Conservation (phyloP, 768 basidiomycete species). For the Tulasnella sp. region DNA sequence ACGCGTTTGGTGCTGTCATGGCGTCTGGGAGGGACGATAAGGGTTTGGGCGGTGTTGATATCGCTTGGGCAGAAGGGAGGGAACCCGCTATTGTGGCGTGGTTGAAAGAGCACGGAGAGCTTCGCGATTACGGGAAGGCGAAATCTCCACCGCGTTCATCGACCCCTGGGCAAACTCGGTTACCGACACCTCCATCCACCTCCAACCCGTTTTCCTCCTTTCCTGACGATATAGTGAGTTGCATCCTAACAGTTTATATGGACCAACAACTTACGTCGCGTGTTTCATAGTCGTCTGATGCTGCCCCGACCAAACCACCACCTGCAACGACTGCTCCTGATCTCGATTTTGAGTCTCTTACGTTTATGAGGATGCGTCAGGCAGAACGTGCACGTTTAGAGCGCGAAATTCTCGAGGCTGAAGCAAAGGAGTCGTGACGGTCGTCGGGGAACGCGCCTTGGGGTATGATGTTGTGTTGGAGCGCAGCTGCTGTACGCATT, state of each 20-base stretch:
- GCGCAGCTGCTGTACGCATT: too few species aligned
- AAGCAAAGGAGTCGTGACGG: constrained; percentile 33
- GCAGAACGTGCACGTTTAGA: constrained; percentile 69
- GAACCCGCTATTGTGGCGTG: constrained; percentile 63
- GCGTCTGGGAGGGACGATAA: constrained; percentile 37
- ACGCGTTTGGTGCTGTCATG: constrained; percentile 65
- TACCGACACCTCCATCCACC: constrained; percentile 3
- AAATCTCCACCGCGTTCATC: neutral
- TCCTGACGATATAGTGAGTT: constrained; percentile 43
- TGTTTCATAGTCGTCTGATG: constrained; percentile 11
- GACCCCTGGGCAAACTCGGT: neutral
- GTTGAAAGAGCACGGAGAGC: constrained; percentile 52
- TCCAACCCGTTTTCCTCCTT: constrained; percentile 47
- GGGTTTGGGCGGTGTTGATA: constrained; percentile 49
- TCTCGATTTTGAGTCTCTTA: constrained; percentile 67
- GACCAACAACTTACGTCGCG: neutral
- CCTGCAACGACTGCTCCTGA: constrained; percentile 24
- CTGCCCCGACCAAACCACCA: constrained; percentile 7
- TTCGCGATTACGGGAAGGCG: neutral
- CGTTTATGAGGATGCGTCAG: constrained; percentile 66
- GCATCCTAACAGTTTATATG: neutral
- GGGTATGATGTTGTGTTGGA: too few species aligned
- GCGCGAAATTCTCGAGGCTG: constrained; percentile 47
- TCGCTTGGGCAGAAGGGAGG: constrained; percentile 59
- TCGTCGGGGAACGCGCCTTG: neutral